phyloP scores from a whole-genome alignment of 2,329 filamentous ascomycete species.

The Paecilomyces sp. region DNA sequence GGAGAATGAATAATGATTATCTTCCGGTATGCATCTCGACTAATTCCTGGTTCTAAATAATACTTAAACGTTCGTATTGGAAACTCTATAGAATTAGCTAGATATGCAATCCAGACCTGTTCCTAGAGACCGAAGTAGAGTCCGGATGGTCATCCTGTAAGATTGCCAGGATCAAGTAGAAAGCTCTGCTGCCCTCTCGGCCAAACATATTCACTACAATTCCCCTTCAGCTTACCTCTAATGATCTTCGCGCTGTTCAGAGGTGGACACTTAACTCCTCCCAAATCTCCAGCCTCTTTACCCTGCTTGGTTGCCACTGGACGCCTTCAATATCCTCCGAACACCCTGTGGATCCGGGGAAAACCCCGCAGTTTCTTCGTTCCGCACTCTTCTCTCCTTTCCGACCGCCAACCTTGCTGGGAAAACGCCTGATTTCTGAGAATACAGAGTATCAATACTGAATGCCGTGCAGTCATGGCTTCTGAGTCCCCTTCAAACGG shows the following conservation, averaged over 20 bases:
- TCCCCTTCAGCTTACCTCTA: background rate
- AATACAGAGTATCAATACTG: background rate
- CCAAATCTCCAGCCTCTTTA: background rate
- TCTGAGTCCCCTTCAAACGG: slow-evolving; percentile 25
- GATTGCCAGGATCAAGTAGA: background rate
- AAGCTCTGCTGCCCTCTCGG: too few relatives aligned
- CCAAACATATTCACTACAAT: background rate
- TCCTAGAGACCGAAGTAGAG: background rate
- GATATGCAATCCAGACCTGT: background rate
- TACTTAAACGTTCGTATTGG: too few relatives aligned
- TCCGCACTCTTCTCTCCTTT: slow-evolving; percentile 7
- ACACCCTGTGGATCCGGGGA: slow-evolving; percentile 20
- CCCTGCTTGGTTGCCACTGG: background rate
- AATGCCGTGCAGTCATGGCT: slow-evolving; percentile 16
- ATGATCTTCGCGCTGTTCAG: background rate
- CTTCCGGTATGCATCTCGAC: background rate
- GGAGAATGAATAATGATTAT: too few relatives aligned
- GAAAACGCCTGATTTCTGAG: background rate
- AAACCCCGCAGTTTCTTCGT: slow-evolving; percentile 23
- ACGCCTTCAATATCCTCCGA: background rate
- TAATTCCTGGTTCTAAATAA: background rate
- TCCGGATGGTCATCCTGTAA: background rate
- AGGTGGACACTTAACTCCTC: background rate
- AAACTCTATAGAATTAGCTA: background rate
- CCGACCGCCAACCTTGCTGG: slow-evolving; percentile 2